phyloP scores from a whole-genome alignment of 2,329 filamentous ascomycete genomes.

The Exserohilum rostratum region DNA sequence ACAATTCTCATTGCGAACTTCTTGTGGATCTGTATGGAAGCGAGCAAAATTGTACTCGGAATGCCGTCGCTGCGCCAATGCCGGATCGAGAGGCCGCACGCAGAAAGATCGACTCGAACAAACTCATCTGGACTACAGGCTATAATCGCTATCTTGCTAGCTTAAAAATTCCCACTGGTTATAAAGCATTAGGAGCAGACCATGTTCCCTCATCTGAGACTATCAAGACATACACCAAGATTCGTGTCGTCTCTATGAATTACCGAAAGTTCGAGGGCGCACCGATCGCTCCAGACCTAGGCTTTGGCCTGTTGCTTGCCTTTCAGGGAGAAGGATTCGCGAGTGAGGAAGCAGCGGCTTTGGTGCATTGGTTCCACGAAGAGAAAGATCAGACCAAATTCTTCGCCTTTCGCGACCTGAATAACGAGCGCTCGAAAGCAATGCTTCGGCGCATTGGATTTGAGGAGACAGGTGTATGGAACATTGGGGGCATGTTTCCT shows the following conservation, averaged over 20 bases:
- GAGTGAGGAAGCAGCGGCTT: slow-evolving; percentile 21
- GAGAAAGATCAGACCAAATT: slow-evolving; percentile 15
- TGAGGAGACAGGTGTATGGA: slow-evolving; percentile 16
- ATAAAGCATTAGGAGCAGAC: background rate
- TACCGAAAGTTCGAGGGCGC: slow-evolving; percentile 23
- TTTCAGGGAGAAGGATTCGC: slow-evolving; percentile 30
- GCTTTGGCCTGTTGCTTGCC: slow-evolving; percentile 19
- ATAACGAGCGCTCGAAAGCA: slow-evolving; percentile 25
- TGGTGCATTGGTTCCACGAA: slow-evolving; percentile 16
- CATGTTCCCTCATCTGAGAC: background rate
- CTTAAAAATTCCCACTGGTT: slow-evolving; percentile 13
- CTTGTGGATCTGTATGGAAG: slow-evolving; percentile 13
- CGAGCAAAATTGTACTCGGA: slow-evolving; percentile 1
- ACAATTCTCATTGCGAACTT: slow-evolving; percentile 24
- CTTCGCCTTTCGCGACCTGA: slow-evolving; percentile 21
- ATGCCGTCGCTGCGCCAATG: slow-evolving; percentile 1
- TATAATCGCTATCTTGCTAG: slow-evolving; percentile 39
- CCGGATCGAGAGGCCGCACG: slow-evolving; percentile 15
- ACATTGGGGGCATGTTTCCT: background rate
- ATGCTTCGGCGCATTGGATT: slow-evolving; percentile 30
- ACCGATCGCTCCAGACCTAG: slow-evolving; percentile 29
- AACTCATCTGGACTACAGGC: slow-evolving; percentile 29
- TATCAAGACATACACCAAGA: background rate
- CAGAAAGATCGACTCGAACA: slow-evolving; percentile 10
- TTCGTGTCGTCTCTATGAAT: slow-evolving; percentile 35